Conservation (phyloP, 1,284 basidiomycete species). For the Sutorius eximius region DNA sequence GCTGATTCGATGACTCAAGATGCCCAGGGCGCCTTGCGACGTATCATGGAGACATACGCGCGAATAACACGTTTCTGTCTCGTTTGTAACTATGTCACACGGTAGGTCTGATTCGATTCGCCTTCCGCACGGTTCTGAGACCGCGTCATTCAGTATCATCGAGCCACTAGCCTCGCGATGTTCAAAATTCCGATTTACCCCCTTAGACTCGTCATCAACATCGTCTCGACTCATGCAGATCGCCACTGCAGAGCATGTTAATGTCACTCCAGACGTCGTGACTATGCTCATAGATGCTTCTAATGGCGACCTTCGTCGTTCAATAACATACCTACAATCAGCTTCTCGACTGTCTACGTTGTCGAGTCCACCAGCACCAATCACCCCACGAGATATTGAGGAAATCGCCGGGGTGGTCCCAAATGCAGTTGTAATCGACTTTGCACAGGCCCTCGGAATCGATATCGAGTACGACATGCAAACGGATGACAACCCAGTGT, state of each 20-base stretch:
- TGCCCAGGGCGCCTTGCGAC: slow-evolving; percentile 90
- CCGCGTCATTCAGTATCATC: slow-evolving; percentile 73
- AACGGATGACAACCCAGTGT: slow-evolving; percentile 40
- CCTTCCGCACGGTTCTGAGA: slow-evolving; percentile 10
- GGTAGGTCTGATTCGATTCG: slow-evolving; percentile 50
- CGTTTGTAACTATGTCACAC: slow-evolving; percentile 98
- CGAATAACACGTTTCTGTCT: slow-evolving; percentile 97
- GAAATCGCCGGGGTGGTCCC: slow-evolving; percentile 98
- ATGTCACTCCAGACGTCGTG: slow-evolving; percentile 56
- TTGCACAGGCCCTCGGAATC: slow-evolving; percentile 78
- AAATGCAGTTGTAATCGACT: slow-evolving; percentile 63
- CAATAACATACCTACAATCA: slow-evolving; percentile 98
- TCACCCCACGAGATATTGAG: slow-evolving; percentile 79
- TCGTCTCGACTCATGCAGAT: slow-evolving; percentile 80
- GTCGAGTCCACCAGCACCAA: slow-evolving; percentile 65
- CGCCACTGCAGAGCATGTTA: slow-evolving; percentile 61
- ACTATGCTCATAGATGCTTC: slow-evolving; percentile 78
- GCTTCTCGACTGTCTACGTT: slow-evolving; percentile 83
- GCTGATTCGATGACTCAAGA: slow-evolving; percentile 99
- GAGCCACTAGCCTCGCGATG: slow-evolving; percentile 98
- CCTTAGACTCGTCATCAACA: slow-evolving; percentile 80
- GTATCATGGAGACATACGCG: slow-evolving; percentile 99
- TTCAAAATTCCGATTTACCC: slow-evolving; percentile 98
- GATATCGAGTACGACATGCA: slow-evolving; percentile 59
- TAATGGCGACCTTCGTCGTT: slow-evolving; percentile 91